Percentiles rank a stretch among this genome's conserved stretches.
phyloP scores from a whole-genome alignment of 2,329 filamentous ascomycete genomes.

The Fusarium verticillioides region DNA sequence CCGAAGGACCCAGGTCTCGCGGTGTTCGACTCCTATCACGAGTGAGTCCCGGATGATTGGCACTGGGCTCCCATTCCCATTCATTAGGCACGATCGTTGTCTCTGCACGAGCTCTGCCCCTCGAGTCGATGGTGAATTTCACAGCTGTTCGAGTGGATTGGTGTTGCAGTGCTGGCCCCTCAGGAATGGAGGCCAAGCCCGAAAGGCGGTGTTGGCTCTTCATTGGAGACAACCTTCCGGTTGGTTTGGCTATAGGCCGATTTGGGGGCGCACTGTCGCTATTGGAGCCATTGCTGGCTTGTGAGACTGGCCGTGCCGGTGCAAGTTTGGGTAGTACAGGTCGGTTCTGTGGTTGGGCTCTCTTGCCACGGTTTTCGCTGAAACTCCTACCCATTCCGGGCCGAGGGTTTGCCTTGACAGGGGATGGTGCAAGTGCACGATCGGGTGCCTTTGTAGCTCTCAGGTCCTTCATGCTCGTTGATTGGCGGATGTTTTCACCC shows the following conservation, averaged over 20 bases:
- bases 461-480: constrained; percentile 58
- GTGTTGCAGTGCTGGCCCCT: constrained; percentile 54
- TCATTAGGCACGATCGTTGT: constrained; percentile 58
- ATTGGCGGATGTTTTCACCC: constrained; percentile 56
- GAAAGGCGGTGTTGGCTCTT: constrained; percentile 63
- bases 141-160: constrained; percentile 65
- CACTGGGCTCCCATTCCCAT: constrained; percentile 36
- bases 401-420: constrained; percentile 60
- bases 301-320: constrained; percentile 55
- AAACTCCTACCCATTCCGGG: constrained; percentile 65
- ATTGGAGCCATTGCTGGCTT: constrained; percentile 46
- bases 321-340: constrained; percentile 61
- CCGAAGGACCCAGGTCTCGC: constrained; percentile 59
- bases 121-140: constrained; percentile 72
- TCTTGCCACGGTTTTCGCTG: constrained; percentile 64
- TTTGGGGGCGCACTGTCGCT: constrained; percentile 41
- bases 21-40: constrained; percentile 45
- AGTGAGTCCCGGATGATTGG: constrained; percentile 46
- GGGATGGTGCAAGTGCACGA: constrained; percentile 59
- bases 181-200: constrained; percentile 68
- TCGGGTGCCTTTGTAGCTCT: constrained; percentile 56
- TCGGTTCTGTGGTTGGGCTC: constrained; percentile 47
- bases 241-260: constrained; percentile 53
- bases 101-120: constrained; percentile 67
- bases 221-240: constrained; percentile 63